Percentiles rank a stretch among this genome's conserved stretches.
Evolutionary conservation across 352 stramenopile species (phyloP).

Genomic region (Phytophthora tubulina): DNA sequence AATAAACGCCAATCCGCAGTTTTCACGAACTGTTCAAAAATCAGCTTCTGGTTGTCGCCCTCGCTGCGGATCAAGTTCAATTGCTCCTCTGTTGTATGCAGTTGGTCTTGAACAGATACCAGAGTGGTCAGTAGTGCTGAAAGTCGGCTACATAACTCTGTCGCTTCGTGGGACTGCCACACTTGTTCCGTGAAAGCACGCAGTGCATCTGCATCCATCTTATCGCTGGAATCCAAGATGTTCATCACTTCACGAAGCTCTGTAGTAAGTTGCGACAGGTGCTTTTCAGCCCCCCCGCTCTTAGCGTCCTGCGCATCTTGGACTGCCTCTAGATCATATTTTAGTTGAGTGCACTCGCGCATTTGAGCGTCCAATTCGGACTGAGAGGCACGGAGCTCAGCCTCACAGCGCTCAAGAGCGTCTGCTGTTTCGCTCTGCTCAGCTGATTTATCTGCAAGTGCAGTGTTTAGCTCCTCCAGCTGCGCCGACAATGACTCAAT

Average conservation of each 20-base stretch:
- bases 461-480: conserved; percentile 19
- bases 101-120: conserved; percentile 22
- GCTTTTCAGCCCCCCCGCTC: conserved; percentile 15
- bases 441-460: conserved; percentile 20
- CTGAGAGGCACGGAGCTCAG: conserved; percentile 24
- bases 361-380: conserved; percentile 26
- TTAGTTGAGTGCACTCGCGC: conserved; percentile 23
- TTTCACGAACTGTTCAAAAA: conserved; percentile 33
- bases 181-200: conserved; percentile 5
- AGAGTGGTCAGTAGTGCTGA: conserved; percentile 19
- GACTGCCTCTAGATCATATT: conserved; percentile 28
- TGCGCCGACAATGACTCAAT: conserved; percentile 27
- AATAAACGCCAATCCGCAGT: conserved; percentile 39
- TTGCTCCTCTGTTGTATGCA: conserved; percentile 22
- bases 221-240: conserved; percentile 7
- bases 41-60: conserved; percentile 17
- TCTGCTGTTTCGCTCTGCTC: conserved; percentile 24
- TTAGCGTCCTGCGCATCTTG: conserved; percentile 25
- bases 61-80: conserved; percentile 19
- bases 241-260: conserved; percentile 25
- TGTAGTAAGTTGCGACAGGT: conserved; percentile 17
- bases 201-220: conserved; percentile 5
- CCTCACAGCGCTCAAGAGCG: conserved; percentile 24
- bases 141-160: conserved; percentile 24
- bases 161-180: conserved; percentile 34